Evolutionary conservation across 352 stramenopile species (phyloP), one percentile per base, ranked within the genome.

Genomic region (Phytophthora pseudosyringae): DNA sequence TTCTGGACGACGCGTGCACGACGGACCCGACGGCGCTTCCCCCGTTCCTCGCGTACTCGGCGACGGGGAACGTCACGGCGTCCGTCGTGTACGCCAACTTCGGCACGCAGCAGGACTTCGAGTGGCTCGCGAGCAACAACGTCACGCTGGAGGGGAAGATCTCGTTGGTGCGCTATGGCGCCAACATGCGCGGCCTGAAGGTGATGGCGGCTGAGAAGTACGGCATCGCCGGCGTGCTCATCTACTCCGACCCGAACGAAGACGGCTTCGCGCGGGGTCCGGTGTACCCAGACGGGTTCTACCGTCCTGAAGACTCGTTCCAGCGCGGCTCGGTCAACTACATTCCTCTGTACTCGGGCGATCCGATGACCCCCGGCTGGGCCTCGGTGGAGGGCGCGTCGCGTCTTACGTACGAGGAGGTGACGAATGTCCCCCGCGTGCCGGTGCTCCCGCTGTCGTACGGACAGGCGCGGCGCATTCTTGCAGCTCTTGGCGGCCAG

Each of bases 281-380:
- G 13, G 73, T 78, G 0, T 94, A 69, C 11, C 60, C 60, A 1
- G 52, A 68, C 5, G 60, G 52, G 0, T 50, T 50, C 13, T 69
- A 50, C 70, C 69, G 86, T 10, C 75, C 81, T 13, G 51, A 59
- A 9, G 73, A 64, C 11, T 73, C 71, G 25, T 76, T 94, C 13
- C 88, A 97, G 72, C 79, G 90, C 21, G 90, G 90, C n/a, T 94
- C 82, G n/a, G 71, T 87, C 15, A 69, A 94, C 45, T 95, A 94
- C 66, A 83, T 79, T 39, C 89, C 76, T 36, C 58, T 92, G 67
- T 69, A 36, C 58, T 75, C 56, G 0, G 88, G 88, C n/a, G 88
- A 96, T 47, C 88, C 88, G 10, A 69, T 80, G 45, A 80, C 54
- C n/a, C 79, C 59, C 16, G 67, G 68, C 9, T 80, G 74, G 47